phyloP scores from a whole-genome alignment of 805 yeast genomes.

The Wickerhamiella nectarea region DNA sequence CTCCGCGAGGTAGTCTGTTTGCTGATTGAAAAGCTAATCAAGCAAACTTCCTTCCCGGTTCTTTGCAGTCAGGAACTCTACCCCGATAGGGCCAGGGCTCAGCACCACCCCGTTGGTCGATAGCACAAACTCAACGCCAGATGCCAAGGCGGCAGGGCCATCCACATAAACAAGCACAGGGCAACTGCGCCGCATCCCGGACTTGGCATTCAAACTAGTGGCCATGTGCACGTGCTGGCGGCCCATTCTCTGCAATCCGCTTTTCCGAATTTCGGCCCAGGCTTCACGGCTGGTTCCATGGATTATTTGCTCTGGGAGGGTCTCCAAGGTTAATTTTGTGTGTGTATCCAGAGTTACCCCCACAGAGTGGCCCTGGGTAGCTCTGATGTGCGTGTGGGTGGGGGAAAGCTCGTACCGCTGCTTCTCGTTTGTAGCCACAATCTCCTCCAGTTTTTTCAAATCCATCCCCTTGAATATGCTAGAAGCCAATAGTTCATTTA shows the following conservation, averaged over 20 bases:
- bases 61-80: constrained; percentile 30
- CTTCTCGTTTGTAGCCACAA: constrained; percentile 58
- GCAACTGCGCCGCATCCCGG: constrained; percentile 59
- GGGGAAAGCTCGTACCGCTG: constrained; percentile 45
- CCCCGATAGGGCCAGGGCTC: constrained; percentile 40
- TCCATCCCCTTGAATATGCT: constrained; percentile 43
- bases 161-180: constrained; percentile 52
- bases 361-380: constrained; percentile 87
- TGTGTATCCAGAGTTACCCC: constrained; percentile 32
- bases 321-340: constrained; percentile 26
- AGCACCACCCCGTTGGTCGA: constrained; percentile 68
- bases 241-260: constrained; percentile 53
- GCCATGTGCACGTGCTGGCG: constrained; percentile 86
- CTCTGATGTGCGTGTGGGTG: constrained; percentile 41
- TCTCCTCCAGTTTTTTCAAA: constrained; percentile 37
- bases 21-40: no score
- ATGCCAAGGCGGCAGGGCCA: constrained; percentile 33
- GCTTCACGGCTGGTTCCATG: constrained; percentile 64
- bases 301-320: constrained; percentile 43
- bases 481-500: constrained; percentile 41
- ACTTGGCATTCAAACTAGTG: constrained; percentile 37
- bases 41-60: not conserved
- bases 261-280: constrained; percentile 35
- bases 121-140: constrained; percentile 39
- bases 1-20: no score